Percentiles rank a stretch among this genome's conserved stretches.
phyloP scores from a whole-genome alignment of 352 stramenopile species.

The Pythium periplocum region DNA sequence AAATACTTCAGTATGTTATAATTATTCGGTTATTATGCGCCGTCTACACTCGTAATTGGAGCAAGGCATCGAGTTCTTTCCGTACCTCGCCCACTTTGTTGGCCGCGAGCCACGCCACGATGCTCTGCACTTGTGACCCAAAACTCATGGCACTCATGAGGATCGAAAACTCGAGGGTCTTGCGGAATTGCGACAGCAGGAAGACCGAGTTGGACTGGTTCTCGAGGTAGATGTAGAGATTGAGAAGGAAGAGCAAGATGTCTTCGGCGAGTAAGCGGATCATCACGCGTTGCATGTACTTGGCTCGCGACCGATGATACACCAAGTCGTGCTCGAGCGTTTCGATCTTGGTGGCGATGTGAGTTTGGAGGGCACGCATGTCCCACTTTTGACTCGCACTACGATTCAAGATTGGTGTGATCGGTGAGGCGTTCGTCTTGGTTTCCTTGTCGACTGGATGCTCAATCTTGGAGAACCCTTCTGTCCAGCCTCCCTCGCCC shows the following conservation, averaged over 20 bases:
- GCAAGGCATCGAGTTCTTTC: not conserved
- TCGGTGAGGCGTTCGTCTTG: not conserved
- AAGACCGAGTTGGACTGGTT: constrained; percentile 14
- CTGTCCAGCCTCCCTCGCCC: too few species aligned
- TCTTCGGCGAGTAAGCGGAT: constrained; percentile 15
- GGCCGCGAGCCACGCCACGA: constrained; percentile 13
- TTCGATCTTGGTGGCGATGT: constrained; percentile 8
- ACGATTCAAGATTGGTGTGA: constrained; percentile 1
- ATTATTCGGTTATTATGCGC: too few species aligned
- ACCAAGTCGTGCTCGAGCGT: constrained; percentile 12
- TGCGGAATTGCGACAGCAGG: constrained; percentile 11
- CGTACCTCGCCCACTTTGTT: constrained; percentile 13
- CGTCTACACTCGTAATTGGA: not conserved
- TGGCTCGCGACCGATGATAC: constrained; percentile 11
- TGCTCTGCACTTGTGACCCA: constrained; percentile 14
- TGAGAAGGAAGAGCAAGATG: constrained; percentile 17
- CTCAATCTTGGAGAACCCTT: too few species aligned
- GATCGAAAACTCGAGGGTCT: constrained; percentile 21
- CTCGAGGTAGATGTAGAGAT: constrained; percentile 17
- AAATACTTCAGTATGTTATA: too few species aligned
- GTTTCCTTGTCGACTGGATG: too few species aligned
- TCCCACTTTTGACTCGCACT: not conserved
- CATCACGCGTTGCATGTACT: constrained; percentile 20
- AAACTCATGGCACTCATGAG: constrained; percentile 19
- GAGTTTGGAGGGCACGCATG: constrained; percentile 1